Percentiles rank a stretch among this genome's conserved stretches.
Evolutionary conservation across 345 rosid genomes (phyloP).

Genomic region (Microthlaspi erraticum): DNA sequence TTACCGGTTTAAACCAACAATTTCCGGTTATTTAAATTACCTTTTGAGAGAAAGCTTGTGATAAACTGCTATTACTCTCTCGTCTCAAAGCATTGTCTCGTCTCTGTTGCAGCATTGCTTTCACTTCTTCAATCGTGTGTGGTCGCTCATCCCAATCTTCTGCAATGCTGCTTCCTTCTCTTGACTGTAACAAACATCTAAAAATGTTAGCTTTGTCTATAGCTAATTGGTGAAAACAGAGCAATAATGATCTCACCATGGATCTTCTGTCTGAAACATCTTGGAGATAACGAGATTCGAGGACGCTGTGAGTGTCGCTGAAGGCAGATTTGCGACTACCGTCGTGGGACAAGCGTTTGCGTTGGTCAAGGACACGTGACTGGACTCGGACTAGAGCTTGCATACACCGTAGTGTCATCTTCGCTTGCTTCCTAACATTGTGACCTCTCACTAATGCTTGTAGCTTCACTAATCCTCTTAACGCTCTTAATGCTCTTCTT

Average conservation of each 20-base stretch:
- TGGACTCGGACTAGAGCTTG: slow-evolving; percentile 87
- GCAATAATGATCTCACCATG: slow-evolving; percentile 35
- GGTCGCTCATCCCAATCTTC: slow-evolving; percentile 83
- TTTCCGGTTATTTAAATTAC: slow-evolving; percentile 21
- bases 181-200: too few relatives aligned
- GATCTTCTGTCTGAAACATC: slow-evolving; percentile 75
- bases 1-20: not conserved
- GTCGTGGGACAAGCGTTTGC: slow-evolving; percentile 69
- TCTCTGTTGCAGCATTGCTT: slow-evolving; percentile 76
- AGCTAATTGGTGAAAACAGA: slow-evolving; percentile 14
- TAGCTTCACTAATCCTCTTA: slow-evolving; percentile 77
- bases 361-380: slow-evolving; percentile 73
- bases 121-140: slow-evolving; percentile 72
- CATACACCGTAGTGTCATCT: slow-evolving; percentile 83
- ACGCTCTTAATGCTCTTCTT: slow-evolving; percentile 74
- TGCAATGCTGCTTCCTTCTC: slow-evolving; percentile 76
- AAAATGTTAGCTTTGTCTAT: not conserved
- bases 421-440: slow-evolving; percentile 85
- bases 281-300: slow-evolving; percentile 65
- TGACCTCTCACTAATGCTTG: slow-evolving; percentile 90
- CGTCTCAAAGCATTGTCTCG: slow-evolving; percentile 63
- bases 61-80: slow-evolving; percentile 49
- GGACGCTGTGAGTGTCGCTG: slow-evolving; percentile 58
- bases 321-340: slow-evolving; percentile 71
- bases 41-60: slow-evolving; percentile 70